Evolutionary conservation across 2,329 filamentous ascomycete species (phyloP), one percentile per base, ranked within the genome.

Genomic region (Fusarium sulawesiense): DNA sequence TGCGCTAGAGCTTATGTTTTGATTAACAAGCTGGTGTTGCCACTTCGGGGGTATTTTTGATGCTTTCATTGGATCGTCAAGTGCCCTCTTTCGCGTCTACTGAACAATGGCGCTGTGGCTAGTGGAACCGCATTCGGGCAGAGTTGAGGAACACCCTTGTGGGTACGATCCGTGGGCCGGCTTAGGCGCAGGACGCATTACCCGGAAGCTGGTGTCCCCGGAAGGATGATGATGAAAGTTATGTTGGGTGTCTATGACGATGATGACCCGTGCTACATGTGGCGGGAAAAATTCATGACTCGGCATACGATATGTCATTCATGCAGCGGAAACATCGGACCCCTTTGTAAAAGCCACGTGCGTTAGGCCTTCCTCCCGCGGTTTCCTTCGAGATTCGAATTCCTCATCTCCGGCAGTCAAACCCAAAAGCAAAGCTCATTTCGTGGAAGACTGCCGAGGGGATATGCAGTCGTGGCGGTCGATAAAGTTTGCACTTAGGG

Each of bases 231-330:
- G 12, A 20, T 25, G 18, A 27, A 41, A 23, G 32, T 51, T 13
- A 41, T 51, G 49, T 12, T 41, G 32, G 32, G 32, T 11, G 8
- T 51, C 49, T 51, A 51, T 51, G 49, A 51, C 49, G 49, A 41
- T 41, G 32, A n/a, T 20, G 18, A 1, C 9, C 13, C 18, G 6
- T 6, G 7, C 32, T 27, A 3, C 10, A 14, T 18, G 32, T 51
- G 32, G 49, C 49, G 23, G 16, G 3, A 11, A 7, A 27, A 6
- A 25, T 4, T 4, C 32, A 41, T 51, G 49, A 51, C 32, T 51
- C 49, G 18, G 13, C 7, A 7, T 23, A 8, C 5, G 6, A 7
- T 3, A 9, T 6, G 12, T 41, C 6, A 20, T 14, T 37, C 9
- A 27, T 51, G 5, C 9, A 8, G 20, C 7, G 14, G 21, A 27